Conservation (phyloP, 75 land plant species). For the Selaginella tamariscina region DNA sequence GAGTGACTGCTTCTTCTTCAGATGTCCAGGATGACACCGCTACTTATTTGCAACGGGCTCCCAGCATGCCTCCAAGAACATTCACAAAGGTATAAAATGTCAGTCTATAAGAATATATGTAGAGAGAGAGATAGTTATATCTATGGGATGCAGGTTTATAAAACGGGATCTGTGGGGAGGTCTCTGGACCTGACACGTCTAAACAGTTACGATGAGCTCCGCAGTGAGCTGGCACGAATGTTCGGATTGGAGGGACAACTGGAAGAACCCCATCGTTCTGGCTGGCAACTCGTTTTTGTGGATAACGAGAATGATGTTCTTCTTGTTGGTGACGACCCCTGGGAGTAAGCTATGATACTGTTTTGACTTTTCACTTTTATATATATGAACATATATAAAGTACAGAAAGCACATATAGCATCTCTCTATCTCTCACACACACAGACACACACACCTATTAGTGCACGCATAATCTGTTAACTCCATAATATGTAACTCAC, state of each 20-base stretch:
- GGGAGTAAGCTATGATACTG: constrained; percentile 86
- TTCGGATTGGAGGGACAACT: constrained; percentile 82
- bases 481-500: too few relatives aligned
- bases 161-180: constrained; percentile 89
- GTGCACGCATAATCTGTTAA: too few relatives aligned
- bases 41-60: constrained; percentile 35
- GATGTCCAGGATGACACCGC: constrained; percentile 24
- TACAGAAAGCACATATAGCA: too few relatives aligned
- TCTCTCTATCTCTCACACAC: too few relatives aligned
- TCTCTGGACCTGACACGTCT: constrained; percentile 80
- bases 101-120: too few relatives aligned
- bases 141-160: constrained; percentile 60
- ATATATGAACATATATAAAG: too few relatives aligned
- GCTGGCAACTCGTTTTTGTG: constrained; percentile 90
- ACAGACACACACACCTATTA: too few relatives aligned
- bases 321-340: constrained; percentile 98
- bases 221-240: constrained; percentile 65
- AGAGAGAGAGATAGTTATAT: constrained; percentile 6
- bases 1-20: background rate
- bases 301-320: constrained; percentile 92
- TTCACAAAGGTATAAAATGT: constrained; percentile 66
- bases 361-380: too few relatives aligned
- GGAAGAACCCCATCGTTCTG: constrained; percentile 62
- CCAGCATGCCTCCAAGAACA: constrained; percentile 54
- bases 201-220: constrained; percentile 57